Evolutionary conservation across 202 grass and related monocot species (phyloP).

Genomic region (Carex sylvatica): DNA sequence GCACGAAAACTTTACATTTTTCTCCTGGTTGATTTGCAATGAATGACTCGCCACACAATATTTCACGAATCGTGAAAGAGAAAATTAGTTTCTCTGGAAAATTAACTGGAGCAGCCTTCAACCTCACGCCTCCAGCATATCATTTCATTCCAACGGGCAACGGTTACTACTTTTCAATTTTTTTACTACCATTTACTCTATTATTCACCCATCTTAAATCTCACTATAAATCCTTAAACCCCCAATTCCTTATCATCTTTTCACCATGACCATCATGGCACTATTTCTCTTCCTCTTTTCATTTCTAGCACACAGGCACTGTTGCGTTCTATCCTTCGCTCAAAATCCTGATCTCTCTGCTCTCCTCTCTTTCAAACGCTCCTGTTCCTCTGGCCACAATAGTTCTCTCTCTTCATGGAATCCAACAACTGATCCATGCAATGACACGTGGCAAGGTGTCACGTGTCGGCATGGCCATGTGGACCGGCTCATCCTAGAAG

Average conservation of each 20-base stretch:
- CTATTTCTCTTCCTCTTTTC: conserved; percentile 15
- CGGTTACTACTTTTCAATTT: neutral
- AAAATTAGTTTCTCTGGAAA: neutral
- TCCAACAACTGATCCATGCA: conserved; percentile 49
- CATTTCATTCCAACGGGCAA: conserved; percentile 4
- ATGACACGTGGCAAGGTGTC: conserved; percentile 57
- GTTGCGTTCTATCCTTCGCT: neutral
- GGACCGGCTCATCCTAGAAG: conserved; percentile 59
- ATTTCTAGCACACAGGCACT: conserved; percentile 8
- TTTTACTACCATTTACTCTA: neutral
- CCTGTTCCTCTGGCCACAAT: conserved; percentile 31
- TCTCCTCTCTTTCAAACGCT: conserved; percentile 67
- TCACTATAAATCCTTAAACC: conserved; percentile 27
- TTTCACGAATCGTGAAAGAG: neutral
- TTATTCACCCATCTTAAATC: conserved; percentile 12
- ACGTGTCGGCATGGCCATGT: conserved; percentile 40
- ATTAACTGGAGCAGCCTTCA: conserved; percentile 13
- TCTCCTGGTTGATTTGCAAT: neutral
- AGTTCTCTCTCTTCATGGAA: conserved; percentile 56
- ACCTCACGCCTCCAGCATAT: neutral
- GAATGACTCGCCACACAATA: neutral
- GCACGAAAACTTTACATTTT: neutral
- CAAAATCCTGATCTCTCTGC: conserved; percentile 32
- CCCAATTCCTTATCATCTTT: neutral
- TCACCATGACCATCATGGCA: conserved; percentile 25